Evolutionary conservation across 768 basidiomycete species (phyloP).

Genomic region (Russula olivacea): DNA sequence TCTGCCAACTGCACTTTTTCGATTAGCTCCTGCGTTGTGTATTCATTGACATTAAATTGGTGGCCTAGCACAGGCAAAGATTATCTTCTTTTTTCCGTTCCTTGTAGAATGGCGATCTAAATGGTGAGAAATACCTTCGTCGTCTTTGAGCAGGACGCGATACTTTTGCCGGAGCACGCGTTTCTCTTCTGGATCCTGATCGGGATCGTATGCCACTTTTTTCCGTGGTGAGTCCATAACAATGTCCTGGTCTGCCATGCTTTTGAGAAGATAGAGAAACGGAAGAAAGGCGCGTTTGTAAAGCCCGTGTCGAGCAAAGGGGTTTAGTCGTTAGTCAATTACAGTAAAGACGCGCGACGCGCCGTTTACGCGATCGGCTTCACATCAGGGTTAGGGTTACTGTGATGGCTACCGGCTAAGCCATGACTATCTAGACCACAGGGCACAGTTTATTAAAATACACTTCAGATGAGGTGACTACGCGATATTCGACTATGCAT

Average conservation of each 20-base stretch:
- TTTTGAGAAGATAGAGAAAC: neutral
- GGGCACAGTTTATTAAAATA: constrained; percentile 16
- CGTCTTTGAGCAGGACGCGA: constrained; percentile 52
- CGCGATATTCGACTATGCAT: constrained; percentile 23
- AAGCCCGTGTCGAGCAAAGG: neutral
- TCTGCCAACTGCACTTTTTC: constrained; percentile 54
- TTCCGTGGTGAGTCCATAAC: constrained; percentile 18
- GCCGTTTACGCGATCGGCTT: neutral
- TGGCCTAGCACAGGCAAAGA: constrained; percentile 26
- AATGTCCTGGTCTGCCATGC: constrained; percentile 20
- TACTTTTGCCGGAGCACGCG: constrained; percentile 69
- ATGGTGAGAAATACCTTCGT: neutral
- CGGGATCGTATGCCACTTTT: constrained; percentile 63
- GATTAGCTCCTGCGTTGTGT: constrained; percentile 50
- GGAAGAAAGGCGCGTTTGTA: neutral
- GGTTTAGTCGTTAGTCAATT: neutral
- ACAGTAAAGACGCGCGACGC: constrained; percentile 7
- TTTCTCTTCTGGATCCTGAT: constrained; percentile 78
- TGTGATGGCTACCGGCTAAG: neutral
- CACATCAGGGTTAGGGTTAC: constrained; percentile 17
- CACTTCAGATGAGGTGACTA: constrained; percentile 12
- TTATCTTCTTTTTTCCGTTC: neutral
- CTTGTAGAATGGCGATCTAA: neutral
- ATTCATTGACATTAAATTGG: constrained; percentile 49
- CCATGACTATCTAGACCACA: neutral